Percentiles rank a stretch among this genome's conserved stretches.
phyloP scores from a whole-genome alignment of 1,139 yeast species.

The Candida freyschussii region DNA sequence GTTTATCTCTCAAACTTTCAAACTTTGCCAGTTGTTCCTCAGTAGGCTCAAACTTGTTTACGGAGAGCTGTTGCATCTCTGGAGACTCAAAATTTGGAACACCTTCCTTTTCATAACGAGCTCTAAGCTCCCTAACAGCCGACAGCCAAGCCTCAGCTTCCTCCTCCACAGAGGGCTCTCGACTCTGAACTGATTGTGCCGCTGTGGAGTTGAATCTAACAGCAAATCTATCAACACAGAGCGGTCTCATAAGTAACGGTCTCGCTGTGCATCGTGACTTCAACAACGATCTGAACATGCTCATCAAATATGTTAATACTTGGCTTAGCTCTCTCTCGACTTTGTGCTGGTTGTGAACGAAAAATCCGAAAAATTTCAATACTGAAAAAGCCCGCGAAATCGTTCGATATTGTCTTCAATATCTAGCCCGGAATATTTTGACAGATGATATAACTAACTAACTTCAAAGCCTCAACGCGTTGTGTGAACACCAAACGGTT shows the following conservation, averaged over 20 bases:
- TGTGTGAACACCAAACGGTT: too few relatives aligned
- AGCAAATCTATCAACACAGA: background rate
- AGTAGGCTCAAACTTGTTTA: conserved; percentile 21
- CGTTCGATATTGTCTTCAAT: too few relatives aligned
- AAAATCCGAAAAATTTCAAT: too few relatives aligned
- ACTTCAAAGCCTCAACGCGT: too few relatives aligned
- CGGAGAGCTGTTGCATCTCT: conserved; percentile 17
- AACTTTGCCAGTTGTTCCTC: conserved; percentile 22
- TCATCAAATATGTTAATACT: conserved; percentile 1
- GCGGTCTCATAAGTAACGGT: background rate
- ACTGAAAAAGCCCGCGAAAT: too few relatives aligned
- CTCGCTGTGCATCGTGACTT: conserved; percentile 4
- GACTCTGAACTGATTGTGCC: conserved; percentile 1
- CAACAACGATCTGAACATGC: conserved; percentile 16
- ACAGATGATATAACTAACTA: too few relatives aligned
- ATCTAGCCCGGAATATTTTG: too few relatives aligned
- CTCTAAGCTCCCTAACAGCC: conserved; percentile 21
- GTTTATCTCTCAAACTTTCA: conserved; percentile 38
- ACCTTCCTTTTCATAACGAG: conserved; percentile 19
- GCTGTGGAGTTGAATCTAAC: conserved; percentile 17
- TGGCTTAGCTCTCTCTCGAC: too few relatives aligned
- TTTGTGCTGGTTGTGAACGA: too few relatives aligned
- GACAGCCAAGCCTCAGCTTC: conserved; percentile 24
- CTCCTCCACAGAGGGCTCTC: conserved; percentile 12
- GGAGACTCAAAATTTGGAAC: conserved; percentile 17